Evolutionary conservation across 1,139 yeast genomes (phyloP), one percentile per base, ranked within the genome.

Genomic region (Meyerozyma smithsonii): DNA sequence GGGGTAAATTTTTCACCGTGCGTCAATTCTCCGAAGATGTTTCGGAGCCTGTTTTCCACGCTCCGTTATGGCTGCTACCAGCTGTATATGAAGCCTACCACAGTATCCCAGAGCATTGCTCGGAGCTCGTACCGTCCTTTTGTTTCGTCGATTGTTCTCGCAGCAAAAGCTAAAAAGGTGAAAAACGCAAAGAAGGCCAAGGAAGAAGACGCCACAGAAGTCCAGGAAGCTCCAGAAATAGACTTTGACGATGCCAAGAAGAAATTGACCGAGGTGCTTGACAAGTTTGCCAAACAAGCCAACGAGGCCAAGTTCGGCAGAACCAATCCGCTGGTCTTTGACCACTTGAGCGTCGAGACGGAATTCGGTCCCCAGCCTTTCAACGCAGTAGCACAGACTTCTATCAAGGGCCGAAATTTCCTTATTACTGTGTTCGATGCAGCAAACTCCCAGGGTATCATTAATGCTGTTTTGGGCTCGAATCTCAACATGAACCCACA

Each of bases 361-460:
- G 69, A 68, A 18, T 74, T 75, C 37, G 64, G 64, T 20, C 69
- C 70, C 28, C 64, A 61, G 5, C 71, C 69, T 6, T 84, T 83
- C 54, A 72, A 76, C 4, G 70, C 79, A 7, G 61, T 89, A 24
- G 96, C 97, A 1, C 85, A 86, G 45, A 81, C 95, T 6, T 72
- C 87, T 0, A 54, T 81, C 39, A 84, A 87, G 51, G 92, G 92
- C 8, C 72, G 87, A 51, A 72, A 79, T 43, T 69, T 85, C 38
- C 64, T 79, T 36, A 74, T 90, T 23, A 88, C 95, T 0, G 92
- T 89, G 2, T 90, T 83, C 59, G 96, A 89, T 52, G 94, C 96
- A 8, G 68, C 68, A 38, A 74, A 86, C 49, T 73, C 79, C 20
- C 84, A 86, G 53, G 72, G 76, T 46, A 76, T 90, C 20, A 72